Percentiles rank a stretch among this genome's conserved stretches.
Evolutionary conservation across 257 asterid genomes (phyloP).

Genomic region (Penstemon davidsonii): DNA sequence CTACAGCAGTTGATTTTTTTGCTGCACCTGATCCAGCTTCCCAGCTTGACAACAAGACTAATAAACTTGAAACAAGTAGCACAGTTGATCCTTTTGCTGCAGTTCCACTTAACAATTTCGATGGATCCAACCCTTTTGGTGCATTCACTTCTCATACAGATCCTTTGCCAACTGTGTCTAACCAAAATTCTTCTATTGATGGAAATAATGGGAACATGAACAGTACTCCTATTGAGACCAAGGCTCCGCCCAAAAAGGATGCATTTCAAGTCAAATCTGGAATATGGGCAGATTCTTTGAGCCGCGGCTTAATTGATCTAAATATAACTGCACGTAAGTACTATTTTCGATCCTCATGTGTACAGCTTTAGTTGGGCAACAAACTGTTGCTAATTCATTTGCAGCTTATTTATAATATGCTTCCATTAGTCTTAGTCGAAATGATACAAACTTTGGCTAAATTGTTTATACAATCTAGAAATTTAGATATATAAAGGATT

Average conservation of each 20-base stretch:
- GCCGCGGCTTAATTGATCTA: slow-evolving; percentile 91
- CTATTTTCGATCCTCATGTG: slow-evolving; percentile 17
- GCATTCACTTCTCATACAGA: slow-evolving; percentile 53
- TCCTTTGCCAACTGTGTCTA: slow-evolving; percentile 35
- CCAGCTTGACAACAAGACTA: slow-evolving; percentile 39
- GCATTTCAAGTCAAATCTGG: slow-evolving; percentile 92
- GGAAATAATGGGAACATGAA: slow-evolving; percentile 37
- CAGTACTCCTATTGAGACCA: slow-evolving; percentile 39
- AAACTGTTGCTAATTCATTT: slow-evolving; percentile 6
- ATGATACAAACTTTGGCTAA: background rate
- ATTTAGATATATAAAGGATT: background rate
- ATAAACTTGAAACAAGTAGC: slow-evolving; percentile 42
- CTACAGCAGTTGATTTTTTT: slow-evolving; percentile 67
- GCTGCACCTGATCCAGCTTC: slow-evolving; percentile 60
- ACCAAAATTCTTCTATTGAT: slow-evolving; percentile 37
- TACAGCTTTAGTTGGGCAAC: slow-evolving; percentile 16
- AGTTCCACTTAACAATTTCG: slow-evolving; percentile 73
- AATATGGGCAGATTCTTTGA: slow-evolving; percentile 96
- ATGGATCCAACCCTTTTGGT: slow-evolving; percentile 66
- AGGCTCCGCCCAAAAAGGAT: slow-evolving; percentile 48
- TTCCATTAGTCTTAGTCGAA: background rate
- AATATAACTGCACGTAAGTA: slow-evolving; percentile 89
- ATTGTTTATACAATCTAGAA: background rate
- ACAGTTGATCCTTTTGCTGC: slow-evolving; percentile 74
- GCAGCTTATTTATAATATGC: background rate